Percentiles rank a stretch among this genome's conserved stretches.
Evolutionary conservation across 2,329 filamentous ascomycete species (phyloP).

Genomic region (Cadophora gregata): DNA sequence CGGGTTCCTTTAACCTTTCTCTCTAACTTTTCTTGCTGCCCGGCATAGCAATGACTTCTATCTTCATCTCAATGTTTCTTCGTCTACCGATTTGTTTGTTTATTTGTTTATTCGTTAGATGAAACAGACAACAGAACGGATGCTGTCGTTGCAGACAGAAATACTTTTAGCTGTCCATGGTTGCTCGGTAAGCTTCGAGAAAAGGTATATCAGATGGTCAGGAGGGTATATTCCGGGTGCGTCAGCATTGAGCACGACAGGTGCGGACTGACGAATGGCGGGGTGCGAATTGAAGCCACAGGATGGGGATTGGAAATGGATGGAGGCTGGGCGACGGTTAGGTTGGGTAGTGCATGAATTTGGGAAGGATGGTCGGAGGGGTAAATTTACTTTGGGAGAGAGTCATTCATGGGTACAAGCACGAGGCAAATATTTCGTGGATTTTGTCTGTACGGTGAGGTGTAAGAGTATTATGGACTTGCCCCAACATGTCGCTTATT

Average conservation of each 20-base stretch:
- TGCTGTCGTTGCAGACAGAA: neutral
- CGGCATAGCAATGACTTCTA: too few species aligned
- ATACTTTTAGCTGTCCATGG: neutral
- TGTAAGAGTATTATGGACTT: conserved; percentile 2
- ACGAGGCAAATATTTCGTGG: neutral
- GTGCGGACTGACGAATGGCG: conserved; percentile 2
- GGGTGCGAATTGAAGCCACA: neutral
- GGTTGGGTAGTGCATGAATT: conserved; percentile 10
- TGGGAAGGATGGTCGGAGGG: neutral
- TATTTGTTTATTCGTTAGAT: neutral
- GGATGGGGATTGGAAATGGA: conserved; percentile 9
- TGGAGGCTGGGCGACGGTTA: neutral
- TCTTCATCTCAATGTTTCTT: neutral
- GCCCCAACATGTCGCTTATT: conserved; percentile 1
- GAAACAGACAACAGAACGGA: conserved; percentile 3
- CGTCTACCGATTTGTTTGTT: neutral
- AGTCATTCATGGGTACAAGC: neutral
- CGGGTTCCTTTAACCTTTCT: too few species aligned
- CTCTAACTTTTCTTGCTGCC: neutral
- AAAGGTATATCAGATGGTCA: conserved; percentile 3
- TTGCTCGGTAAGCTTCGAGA: neutral
- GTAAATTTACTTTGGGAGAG: conserved; percentile 7
- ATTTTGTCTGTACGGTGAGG: neutral
- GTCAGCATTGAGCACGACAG: conserved; percentile 2
- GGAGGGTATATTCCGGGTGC: conserved; percentile 15